Evolutionary conservation across 2,329 filamentous ascomycete genomes (phyloP), one percentile per base, ranked within the genome.

Genomic region (Cladosporium colombiae): DNA sequence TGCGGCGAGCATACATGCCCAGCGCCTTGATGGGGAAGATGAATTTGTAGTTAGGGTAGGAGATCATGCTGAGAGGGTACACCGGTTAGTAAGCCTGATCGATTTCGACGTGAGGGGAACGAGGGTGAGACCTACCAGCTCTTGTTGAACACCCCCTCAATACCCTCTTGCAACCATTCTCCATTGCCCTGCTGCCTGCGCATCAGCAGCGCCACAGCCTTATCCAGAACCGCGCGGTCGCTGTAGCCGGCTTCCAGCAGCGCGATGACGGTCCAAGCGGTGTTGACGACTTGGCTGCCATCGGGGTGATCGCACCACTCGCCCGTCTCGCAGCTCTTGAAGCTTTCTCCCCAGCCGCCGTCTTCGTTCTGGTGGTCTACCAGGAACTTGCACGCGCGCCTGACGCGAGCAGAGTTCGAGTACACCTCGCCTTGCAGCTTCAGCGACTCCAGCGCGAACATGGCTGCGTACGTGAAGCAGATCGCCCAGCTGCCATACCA

Each of bases 401-500:
- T 87, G 1, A 93, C 86, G 59, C 89, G 82, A 5, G 86, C 81
- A 72, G 90, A 93, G 68, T 88, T 96, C 35, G 81, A 81, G 70
- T 95, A 96, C 3, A 85, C 91, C 79, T 98, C 93, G 6, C 93
- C 93, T 5, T 92, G 87, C 56, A 88, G 90, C 6, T 88, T 85
- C 71, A 99, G 83, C 68, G 91, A 92, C 77, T 98, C 94, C 0
- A 98, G 83, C 0, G 93, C 93, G 80, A 99, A 99, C 93, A 98
- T 96, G 69, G 88, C 91, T 0, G 93, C 95, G 75, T 99, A 99
- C 0, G 93, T 97, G 78, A 96, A 99, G 81, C 95, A 99, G 73
- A 99, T 96, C 62, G 92, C 95, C 95, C 95, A 99, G 75, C 88
- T 93, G 55, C 95, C 95, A 76, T 99, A 98, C 95, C 95, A 99